phyloP scores from a whole-genome alignment of 2,329 filamentous ascomycete genomes.

The Penicillium italicum region DNA sequence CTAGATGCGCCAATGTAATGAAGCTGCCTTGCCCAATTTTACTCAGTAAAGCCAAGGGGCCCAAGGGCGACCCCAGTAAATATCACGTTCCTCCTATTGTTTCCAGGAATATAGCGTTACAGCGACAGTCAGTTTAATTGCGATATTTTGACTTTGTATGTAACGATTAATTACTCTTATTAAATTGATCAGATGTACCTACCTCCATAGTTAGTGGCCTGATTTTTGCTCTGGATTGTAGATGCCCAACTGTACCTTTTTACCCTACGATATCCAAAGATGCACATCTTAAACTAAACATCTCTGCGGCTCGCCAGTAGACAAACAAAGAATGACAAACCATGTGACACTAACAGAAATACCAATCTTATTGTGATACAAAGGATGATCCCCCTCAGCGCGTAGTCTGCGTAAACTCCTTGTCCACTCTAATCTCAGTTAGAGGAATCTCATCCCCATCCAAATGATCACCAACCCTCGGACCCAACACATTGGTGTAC shows the following conservation, averaged over 20 bases:
- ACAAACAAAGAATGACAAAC: not conserved
- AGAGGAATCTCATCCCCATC: not conserved
- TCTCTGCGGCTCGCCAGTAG: not conserved
- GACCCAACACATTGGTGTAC: not conserved
- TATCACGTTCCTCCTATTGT: not conserved
- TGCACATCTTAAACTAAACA: not conserved
- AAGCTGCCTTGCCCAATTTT: not conserved
- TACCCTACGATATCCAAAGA: not conserved
- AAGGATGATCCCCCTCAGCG: not conserved
- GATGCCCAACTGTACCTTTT: not conserved
- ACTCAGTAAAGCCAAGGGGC: not conserved
- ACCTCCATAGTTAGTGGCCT: not conserved
- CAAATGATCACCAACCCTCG: not conserved
- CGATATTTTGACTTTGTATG: not conserved
- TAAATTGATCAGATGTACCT: not conserved
- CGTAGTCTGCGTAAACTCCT: not conserved
- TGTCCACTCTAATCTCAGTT: not conserved
- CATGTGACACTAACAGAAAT: not conserved
- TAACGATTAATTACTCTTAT: not conserved
- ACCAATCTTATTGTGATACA: not conserved
- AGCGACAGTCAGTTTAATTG: not conserved
- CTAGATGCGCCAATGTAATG: not conserved
- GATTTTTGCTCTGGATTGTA: not conserved
- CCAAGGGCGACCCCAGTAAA: not conserved
- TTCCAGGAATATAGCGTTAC: too few species aligned